Evolutionary conservation across 352 stramenopile genomes (phyloP).

Genomic region (Phytophthora melonis): DNA sequence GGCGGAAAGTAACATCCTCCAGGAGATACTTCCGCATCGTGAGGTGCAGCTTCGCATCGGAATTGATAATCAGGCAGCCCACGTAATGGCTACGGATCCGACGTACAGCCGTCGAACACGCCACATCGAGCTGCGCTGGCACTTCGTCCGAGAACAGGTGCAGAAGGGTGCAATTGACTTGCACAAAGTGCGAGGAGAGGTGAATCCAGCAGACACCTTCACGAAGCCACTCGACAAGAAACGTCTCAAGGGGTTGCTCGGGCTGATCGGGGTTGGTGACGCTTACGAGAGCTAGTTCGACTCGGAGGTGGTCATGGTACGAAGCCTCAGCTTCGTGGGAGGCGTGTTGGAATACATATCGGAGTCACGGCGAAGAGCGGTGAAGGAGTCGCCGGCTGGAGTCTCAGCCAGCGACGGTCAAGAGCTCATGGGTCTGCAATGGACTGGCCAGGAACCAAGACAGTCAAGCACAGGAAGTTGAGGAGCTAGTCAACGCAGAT

Average conservation of each 20-base stretch:
- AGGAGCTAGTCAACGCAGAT: too few relatives aligned
- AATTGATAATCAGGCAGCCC: slow-evolving; percentile 6
- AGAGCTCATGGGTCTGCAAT: too few relatives aligned
- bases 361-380: too few relatives aligned
- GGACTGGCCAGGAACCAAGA: too few relatives aligned
- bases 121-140: slow-evolving; percentile 7
- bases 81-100: neutral
- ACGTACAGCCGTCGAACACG: slow-evolving; percentile 4
- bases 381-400: too few relatives aligned
- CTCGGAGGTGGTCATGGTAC: too few relatives aligned
- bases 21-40: neutral
- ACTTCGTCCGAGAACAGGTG: slow-evolving; percentile 5
- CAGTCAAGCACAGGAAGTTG: too few relatives aligned
- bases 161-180: neutral
- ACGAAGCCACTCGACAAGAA: slow-evolving; percentile 6
- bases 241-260: neutral
- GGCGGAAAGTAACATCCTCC: slow-evolving; percentile 7
- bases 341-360: too few relatives aligned
- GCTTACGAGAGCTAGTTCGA: too few relatives aligned
- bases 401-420: too few relatives aligned
- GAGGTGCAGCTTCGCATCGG: neutral
- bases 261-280: too few relatives aligned
- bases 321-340: too few relatives aligned
- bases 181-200: slow-evolving; percentile 1
- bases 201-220: slow-evolving; percentile 3